Percentiles rank a stretch among this genome's conserved stretches.
Conservation (phyloP, 2,329 filamentous ascomycete species). For the Verticillium nubilum region DNA sequence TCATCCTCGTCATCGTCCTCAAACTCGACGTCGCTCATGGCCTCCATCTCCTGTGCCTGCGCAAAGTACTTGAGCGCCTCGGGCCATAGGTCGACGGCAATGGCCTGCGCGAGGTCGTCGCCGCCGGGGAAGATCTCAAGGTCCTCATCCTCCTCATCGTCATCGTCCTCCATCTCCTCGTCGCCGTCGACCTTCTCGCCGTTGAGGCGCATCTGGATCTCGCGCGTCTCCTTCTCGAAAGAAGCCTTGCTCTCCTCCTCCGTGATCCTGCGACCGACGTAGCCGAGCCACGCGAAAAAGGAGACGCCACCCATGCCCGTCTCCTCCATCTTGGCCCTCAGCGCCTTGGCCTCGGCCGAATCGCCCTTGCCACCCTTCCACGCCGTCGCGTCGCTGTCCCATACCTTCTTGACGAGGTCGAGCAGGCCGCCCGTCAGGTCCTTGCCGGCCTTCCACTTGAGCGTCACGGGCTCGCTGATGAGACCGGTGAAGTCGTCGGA, state of each 20-base stretch:
- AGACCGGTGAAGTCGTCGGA: constrained; percentile 67
- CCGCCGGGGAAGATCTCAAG: constrained; percentile 85
- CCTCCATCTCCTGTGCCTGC: constrained; percentile 62
- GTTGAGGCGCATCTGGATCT: constrained; percentile 40
- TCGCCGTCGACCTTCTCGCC: constrained; percentile 45
- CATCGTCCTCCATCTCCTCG: constrained; percentile 54
- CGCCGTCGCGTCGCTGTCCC: constrained; percentile 44
- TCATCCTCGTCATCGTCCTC: constrained; percentile 46
- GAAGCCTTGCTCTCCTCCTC: constrained; percentile 66
- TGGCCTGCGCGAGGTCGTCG: constrained; percentile 72
- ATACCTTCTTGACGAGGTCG: constrained; percentile 65
- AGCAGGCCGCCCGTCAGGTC: constrained; percentile 80
- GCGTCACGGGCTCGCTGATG: constrained; percentile 82
- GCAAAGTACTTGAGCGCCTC: constrained; percentile 85
- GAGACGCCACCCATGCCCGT: constrained; percentile 61
- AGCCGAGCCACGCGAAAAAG: constrained; percentile 91
- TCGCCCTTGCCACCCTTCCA: constrained; percentile 32
- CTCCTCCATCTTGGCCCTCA: constrained; percentile 50
- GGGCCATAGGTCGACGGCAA: constrained; percentile 86
- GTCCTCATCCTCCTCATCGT: constrained; percentile 58
- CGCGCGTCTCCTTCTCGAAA: constrained; percentile 53
- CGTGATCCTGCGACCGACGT: constrained; percentile 62
- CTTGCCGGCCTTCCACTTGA: constrained; percentile 81
- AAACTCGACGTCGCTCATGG: constrained; percentile 62
- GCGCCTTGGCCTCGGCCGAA: constrained; percentile 42